Evolutionary conservation across 768 basidiomycete species (phyloP), one percentile per base, ranked within the genome.

Genomic region (Mycena latifolia): DNA sequence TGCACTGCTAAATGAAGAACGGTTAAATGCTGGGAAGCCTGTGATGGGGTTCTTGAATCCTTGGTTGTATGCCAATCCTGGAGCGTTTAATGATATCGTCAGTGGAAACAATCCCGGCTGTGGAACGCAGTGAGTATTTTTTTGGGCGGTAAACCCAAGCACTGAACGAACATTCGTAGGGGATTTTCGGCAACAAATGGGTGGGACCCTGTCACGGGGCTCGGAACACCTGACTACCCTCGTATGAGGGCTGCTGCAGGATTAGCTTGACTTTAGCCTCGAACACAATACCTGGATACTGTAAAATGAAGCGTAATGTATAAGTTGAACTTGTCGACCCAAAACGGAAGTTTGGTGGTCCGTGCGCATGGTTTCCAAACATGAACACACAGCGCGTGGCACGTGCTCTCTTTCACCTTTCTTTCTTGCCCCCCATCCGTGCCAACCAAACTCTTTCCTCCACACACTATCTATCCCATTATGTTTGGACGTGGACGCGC

Each of bases 1-100:
- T 22, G 72, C 81, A 1, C 76, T 85, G 68, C 69, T 86, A 37
- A 84, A 85, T 41, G 81, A 84, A 35, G 79, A 78, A 0, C 77
- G 78, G 11, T 37, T 81, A 17, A 71, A 55, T 4, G 75, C 70
- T 0, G 75, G 76, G 0, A 74, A 73, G 51, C 53, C 67, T 12
- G 11, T 78, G 15, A 70, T 85, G 11, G 82, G 83, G n/a, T 64
- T 64, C 45, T 64, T 64, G 62, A 64, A 64, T 48, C 62, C 62
- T 4, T 55, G 53, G 53, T 10, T 55, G n/a, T 55, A 55, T 39
- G 53, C 33, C 2, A 55, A 55, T 25, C 53, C 53, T 2, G 33
- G 37, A 3, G 53, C 53, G 37, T 55, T 55, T 17, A 55, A 55
- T 24, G 53, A 55, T 39, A 55, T 55, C 22, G 8, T 10, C 14